Conservation (phyloP, 2,329 filamentous ascomycete genomes). For the Paraphaeosphaeria minitans region DNA sequence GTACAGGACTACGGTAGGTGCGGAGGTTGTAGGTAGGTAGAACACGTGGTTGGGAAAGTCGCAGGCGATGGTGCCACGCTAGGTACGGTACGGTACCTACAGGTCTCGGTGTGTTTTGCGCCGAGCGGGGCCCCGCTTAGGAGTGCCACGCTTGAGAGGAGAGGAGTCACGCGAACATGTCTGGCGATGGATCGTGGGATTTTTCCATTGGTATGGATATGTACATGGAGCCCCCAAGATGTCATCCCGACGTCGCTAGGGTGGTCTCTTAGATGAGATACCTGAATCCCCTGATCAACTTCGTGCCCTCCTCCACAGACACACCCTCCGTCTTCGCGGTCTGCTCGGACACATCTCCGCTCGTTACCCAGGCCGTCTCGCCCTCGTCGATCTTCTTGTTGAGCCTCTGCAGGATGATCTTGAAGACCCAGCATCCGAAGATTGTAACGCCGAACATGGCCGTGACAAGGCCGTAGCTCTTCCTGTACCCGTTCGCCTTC, state of each 20-base stretch:
- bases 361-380: conserved; percentile 32
- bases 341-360: conserved; percentile 36
- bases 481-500: conserved; percentile 63
- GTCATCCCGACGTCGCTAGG: not conserved
- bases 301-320: conserved; percentile 35
- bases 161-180: not conserved
- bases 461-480: conserved; percentile 68
- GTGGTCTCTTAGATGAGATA: conserved; percentile 33
- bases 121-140: conserved; percentile 7
- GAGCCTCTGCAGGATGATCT: conserved; percentile 30
- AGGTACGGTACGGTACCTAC: not conserved
- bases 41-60: not conserved
- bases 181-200: not conserved
- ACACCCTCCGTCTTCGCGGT: conserved; percentile 37
- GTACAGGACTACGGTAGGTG: not conserved
- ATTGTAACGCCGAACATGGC: conserved; percentile 68
- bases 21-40: not conserved
- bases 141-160: not conserved
- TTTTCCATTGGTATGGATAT: not conserved
- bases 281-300: conserved; percentile 37
- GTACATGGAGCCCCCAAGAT: not conserved
- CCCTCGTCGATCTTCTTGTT: conserved; percentile 43
- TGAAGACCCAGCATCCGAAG: conserved; percentile 52
- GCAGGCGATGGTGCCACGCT: not conserved
- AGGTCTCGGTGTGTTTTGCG: conserved; percentile 2